Evolutionary conservation across 1,139 yeast genomes (phyloP).

Genomic region (Candida tropicalis): DNA sequence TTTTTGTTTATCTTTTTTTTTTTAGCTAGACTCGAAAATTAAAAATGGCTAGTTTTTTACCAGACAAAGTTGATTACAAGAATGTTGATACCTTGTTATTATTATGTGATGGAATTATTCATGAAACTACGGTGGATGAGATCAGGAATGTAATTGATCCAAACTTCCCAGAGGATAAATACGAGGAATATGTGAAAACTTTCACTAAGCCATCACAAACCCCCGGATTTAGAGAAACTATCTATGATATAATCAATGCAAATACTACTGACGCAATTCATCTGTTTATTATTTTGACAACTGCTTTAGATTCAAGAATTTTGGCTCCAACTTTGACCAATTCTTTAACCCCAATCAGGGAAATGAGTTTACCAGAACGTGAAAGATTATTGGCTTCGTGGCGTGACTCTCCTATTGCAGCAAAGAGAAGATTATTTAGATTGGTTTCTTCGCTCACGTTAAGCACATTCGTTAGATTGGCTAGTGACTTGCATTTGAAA

Average conservation of each 20-base stretch:
- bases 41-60: slow-evolving; percentile 15
- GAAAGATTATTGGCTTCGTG: slow-evolving; percentile 34
- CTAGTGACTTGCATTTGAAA: slow-evolving; percentile 36
- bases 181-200: slow-evolving; percentile 35
- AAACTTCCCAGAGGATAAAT: slow-evolving; percentile 29
- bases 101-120: slow-evolving; percentile 41
- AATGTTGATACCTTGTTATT: slow-evolving; percentile 29
- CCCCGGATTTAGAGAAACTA: slow-evolving; percentile 27
- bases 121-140: slow-evolving; percentile 33
- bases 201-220: slow-evolving; percentile 34
- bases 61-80: slow-evolving; percentile 24
- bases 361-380: slow-evolving; percentile 38
- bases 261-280: slow-evolving; percentile 23
- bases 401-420: slow-evolving; percentile 40
- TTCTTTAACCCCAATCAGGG: slow-evolving; percentile 35
- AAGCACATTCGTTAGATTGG: slow-evolving; percentile 25
- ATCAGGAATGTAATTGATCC: slow-evolving; percentile 31
- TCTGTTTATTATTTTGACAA: slow-evolving; percentile 28
- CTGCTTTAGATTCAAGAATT: slow-evolving; percentile 32
- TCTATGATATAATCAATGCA: slow-evolving; percentile 21
- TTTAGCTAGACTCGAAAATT: not conserved
- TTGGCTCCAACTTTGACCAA: slow-evolving; percentile 41
- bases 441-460: slow-evolving; percentile 27
- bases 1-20: not conserved
- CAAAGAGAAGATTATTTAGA: slow-evolving; percentile 33